Percentiles rank a stretch among this genome's conserved stretches.
phyloP scores from a whole-genome alignment of 2,329 filamentous ascomycete genomes.

The Myrmaecium sp. region DNA sequence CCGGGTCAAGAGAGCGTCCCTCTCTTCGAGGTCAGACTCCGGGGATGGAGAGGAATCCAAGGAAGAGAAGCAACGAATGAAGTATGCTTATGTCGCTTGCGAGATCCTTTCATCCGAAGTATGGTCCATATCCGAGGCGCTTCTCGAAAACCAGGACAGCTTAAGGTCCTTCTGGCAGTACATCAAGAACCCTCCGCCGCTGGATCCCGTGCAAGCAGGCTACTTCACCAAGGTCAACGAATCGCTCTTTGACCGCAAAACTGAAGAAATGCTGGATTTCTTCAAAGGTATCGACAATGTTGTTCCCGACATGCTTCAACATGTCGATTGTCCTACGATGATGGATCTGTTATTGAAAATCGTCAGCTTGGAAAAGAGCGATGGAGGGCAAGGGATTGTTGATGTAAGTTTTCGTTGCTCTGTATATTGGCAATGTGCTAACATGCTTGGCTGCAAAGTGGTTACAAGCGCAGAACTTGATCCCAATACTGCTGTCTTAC shows the following conservation, averaged over 20 bases:
- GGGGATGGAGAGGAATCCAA: constrained; percentile 44
- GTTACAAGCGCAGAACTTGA: constrained; percentile 77
- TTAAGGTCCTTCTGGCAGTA: constrained; percentile 84
- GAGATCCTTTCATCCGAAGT: constrained; percentile 91
- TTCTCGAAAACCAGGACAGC: constrained; percentile 68
- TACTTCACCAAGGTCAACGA: constrained; percentile 99
- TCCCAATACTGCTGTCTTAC: constrained; percentile 74
- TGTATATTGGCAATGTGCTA: constrained; percentile 8
- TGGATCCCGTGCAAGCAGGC: constrained; percentile 85
- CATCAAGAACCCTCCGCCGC: constrained; percentile 61
- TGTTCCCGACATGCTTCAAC: constrained; percentile 69
- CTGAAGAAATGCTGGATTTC: constrained; percentile 86
- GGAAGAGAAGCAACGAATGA: constrained; percentile 76
- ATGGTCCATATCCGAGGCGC: constrained; percentile 87
- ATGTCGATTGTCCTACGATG: constrained; percentile 94
- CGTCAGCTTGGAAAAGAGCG: constrained; percentile 84
- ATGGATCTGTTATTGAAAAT: constrained; percentile 97
- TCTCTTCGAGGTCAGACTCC: constrained; percentile 22
- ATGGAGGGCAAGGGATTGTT: constrained; percentile 81
- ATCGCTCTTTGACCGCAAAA: constrained; percentile 93
- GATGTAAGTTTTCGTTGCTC: constrained; percentile 45
- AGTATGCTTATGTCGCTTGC: constrained; percentile 83
- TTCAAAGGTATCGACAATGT: constrained; percentile 71
- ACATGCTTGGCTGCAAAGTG: constrained; percentile 39
- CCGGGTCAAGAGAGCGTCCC: too few relatives aligned